phyloP scores from a whole-genome alignment of 169 alveolate genomes.

The Plasmodium malariae region DNA sequence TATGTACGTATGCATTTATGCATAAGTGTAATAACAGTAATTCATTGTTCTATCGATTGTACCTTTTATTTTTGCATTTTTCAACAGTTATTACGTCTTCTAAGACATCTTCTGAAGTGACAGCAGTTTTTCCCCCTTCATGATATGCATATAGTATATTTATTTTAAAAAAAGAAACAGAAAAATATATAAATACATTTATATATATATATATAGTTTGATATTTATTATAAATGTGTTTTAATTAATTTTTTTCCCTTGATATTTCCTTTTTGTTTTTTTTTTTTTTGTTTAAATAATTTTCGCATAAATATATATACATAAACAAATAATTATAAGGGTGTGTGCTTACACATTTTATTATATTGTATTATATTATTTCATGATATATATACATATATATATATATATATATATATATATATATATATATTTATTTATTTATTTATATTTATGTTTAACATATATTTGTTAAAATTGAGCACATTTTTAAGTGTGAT shows the following conservation, averaged over 20 bases:
- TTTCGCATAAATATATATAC: neutral
- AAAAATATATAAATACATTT: neutral
- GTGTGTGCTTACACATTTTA: too few species aligned
- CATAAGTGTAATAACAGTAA: too few species aligned
- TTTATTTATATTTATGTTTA: neutral
- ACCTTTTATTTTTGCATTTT: too few species aligned
- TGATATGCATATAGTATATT: neutral
- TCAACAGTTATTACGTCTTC: too few species aligned
- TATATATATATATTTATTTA: neutral
- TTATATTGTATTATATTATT: too few species aligned
- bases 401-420: neutral
- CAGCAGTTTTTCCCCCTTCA: too few species aligned
- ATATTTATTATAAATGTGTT: neutral
- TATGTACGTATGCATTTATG: too few species aligned
- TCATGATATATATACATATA: too few species aligned
- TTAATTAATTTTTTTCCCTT: constrained; percentile 9
- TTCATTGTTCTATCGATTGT: too few species aligned
- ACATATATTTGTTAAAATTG: constrained; percentile 2
- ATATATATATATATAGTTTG: neutral
- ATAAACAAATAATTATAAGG: too few species aligned
- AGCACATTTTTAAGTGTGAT: neutral
- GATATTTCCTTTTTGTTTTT: neutral
- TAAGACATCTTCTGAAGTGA: too few species aligned
- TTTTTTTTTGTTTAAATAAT: neutral
- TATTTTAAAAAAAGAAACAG: neutral